Evolutionary conservation across 2,329 filamentous ascomycete genomes (phyloP), one percentile per base, ranked within the genome.

Genomic region (Emericellopsis cladophorae): DNA sequence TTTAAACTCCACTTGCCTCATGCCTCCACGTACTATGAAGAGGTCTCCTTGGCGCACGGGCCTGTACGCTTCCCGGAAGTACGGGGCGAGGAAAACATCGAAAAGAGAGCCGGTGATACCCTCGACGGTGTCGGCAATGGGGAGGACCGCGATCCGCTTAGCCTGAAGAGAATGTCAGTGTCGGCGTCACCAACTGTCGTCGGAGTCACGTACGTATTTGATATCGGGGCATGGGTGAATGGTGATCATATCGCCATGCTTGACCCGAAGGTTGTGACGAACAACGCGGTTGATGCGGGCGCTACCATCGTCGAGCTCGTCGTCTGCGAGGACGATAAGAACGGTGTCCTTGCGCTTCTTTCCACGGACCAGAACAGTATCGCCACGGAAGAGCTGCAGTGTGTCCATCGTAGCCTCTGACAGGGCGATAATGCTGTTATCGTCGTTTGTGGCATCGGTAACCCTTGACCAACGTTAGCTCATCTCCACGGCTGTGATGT

Each of bases 321-420:
- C 92, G 62, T 98, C 92, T 48, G 89, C 89, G 10, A 98, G 76
- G 45, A 98, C 93, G 57, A 98, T 96, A 58, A 98, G 72, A 45
- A 96, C 92, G 4, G 92, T 98, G 60, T 98, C 92, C 76, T 95
- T 95, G 67, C 92, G 80, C 84, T 96, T 98, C 81, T 98, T 98
- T 66, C 92, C 92, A 70, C 94, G 94, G 43, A 98, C 90, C 44
- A 96, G 74, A 41, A 98, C 93, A 50, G 92, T 98, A 62, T 98
- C 92, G 52, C 92, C 92, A 60, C 93, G 86, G 83, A 98, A 98
- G 47, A 98, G 82, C 72, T 95, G 88, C 50, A 98, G 82, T 46
- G 83, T 81, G 68, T 98, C 92, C 92, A 98, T 98, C 52, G 92
- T 96, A 66, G 92, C 89, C 74, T 95, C 95, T 44, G 92, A 95